These are phyloP conservation scores for Adansonia grandidieri DNA, from an alignment of 441 rosid species.

Conservation along the genomic window DNA sequence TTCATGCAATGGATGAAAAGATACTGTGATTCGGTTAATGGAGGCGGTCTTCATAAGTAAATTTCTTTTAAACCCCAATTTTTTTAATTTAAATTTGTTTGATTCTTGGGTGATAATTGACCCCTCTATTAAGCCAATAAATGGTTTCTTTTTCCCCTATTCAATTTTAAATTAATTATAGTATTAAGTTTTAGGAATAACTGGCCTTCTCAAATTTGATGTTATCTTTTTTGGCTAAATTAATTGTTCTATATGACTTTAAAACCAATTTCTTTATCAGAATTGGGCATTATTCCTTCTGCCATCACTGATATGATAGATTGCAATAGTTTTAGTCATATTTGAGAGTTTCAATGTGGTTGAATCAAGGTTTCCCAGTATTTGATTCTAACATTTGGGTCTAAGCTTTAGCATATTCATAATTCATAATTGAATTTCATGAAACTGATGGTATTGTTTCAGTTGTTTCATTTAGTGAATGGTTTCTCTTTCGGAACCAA, in stretches of 20 bases:
- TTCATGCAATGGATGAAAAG: constrained; percentile 98
- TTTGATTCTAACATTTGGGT: neutral
- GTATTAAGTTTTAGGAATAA: neutral
- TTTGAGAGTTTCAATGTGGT: neutral
- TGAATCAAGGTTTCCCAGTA: neutral
- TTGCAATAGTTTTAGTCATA: neutral
- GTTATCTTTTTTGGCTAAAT: neutral
- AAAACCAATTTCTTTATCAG: neutral
- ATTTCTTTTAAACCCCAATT: neutral
- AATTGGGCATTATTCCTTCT: neutral
- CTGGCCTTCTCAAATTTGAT: neutral
- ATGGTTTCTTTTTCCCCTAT: neutral
- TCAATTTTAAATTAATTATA: neutral
- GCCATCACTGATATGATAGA: neutral
- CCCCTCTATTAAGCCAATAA: neutral
- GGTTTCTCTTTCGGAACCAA: neutral
- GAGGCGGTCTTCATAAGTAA: constrained; percentile 60
- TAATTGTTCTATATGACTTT: neutral
- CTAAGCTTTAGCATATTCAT: neutral
- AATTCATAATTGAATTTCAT: neutral
- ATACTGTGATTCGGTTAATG: constrained; percentile 83
- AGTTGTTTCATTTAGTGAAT: neutral
- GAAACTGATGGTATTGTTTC: neutral
- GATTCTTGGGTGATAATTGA: neutral
- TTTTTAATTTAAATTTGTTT: neutral